Base-by-base conservation (phyloP, 108 stramenopile genomes). In the Cyclotella distinguenda region DNA sequence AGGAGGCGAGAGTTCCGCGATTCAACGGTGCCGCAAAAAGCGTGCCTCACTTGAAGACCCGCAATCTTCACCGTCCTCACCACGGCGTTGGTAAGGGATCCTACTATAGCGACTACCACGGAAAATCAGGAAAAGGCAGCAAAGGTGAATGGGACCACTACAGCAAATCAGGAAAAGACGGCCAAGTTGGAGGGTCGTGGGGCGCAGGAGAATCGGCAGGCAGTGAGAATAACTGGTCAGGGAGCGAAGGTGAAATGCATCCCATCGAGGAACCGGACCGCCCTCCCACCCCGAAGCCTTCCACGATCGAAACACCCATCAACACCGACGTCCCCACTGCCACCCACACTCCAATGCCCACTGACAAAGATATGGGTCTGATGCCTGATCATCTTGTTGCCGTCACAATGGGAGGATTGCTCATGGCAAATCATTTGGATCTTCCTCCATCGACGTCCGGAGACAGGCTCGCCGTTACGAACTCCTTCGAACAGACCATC, bases 361-460 rank as follows among this genome's bases (percentile, higher is more conserved):
- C 4, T 13, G 13, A 34, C 1, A 56, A 33, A 6, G 33, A 56
- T 39, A 19, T 36, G 7, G 55, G 55, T 11, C 34, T 50, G 30
- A 47, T 39, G 16, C 55, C 55, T 21, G 23, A 25, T 16, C 43
- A 45, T 11, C 27, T 12, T 42, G 64, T 73, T 6, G 39, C 62
- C 32, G 50, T 73, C 9, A 60, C 58, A 6, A 73, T 73, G 72
- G 72, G 72, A 34, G 72, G 72, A 23, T 12, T 32, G 26, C 51
- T 65, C 49, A 30, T 21, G 23, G 64, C 64, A n/a, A 27, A 32
- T 0, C 51, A 73, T 25, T 34, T 62, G 52, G 34, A 26, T 49
- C 32, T 49, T 11, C 40, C 57, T 1, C 32, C 57, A 4, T 34
- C 54, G 6, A 45, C 34, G 5, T 62, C 60, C 5, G 56, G 51